Base-by-base conservation (phyloP, 306 rosid genomes). In the Glycine tomentella region DNA sequence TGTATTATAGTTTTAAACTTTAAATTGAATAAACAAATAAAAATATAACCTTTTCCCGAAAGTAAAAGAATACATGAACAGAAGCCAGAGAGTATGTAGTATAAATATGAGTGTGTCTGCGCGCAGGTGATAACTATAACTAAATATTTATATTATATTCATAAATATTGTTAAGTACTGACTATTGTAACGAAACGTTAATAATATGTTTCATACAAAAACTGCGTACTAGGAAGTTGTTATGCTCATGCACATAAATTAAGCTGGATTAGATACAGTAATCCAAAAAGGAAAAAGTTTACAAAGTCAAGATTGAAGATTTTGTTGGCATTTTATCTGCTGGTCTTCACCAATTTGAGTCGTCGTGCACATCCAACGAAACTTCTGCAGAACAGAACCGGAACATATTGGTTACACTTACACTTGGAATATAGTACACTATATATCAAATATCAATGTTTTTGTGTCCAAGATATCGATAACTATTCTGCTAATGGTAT, bases 281-380 rank as follows among this genome's bases (percentile, higher is more conserved):
- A 76, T 15, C 9, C 13, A 4, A 38, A 61, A 36, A 36, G 11
- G 9, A 14, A 34, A 20, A 44, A 9, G 38, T 72, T 63, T 57
- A 74, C 38, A 44, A 2, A 2, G 15, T 15, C 14, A n/a, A 61
- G 44, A 63, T 63, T 44, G 48, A 13, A 45, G 15, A 36, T 55
- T 74, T 40, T 58, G 20, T 31, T 58, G n/a, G 9, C 13, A 13
- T 6, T 3, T 56, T 57, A 84, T 64, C 58, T 49, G 40, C 65
- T 69, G 52, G 50, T 90, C 92, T 84, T 92, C 6, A 88, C 14
- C 85, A 94, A 84, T 40, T 86, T 89, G 63, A 94, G 92, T 20
- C 92, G 89, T 71, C 80, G 92, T 20, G 86, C 97, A 8, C 87
- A 81, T 65, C 72, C 48, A 34, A 68, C 72, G 84, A 94, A 94